Conservation (phyloP, 441 rosid genomes). For the Theobroma grandiflorum region DNA sequence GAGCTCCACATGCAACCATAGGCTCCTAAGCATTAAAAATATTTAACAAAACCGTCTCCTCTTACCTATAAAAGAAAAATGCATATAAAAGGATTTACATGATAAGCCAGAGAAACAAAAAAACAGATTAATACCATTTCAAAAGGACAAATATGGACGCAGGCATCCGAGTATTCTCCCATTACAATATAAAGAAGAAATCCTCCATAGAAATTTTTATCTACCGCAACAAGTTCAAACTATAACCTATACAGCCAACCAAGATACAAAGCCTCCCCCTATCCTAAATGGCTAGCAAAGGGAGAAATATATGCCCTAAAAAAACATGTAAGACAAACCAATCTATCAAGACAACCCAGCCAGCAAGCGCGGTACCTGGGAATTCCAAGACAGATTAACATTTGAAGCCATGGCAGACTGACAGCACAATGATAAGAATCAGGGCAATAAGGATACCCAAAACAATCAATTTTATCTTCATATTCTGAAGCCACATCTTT, state of each 20-base stretch:
- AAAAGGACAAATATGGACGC: background rate
- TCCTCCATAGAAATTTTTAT: conserved; percentile 18
- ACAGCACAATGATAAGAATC: conserved; percentile 76
- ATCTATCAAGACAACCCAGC: conserved; percentile 28
- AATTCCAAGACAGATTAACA: conserved; percentile 49
- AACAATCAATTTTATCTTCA: conserved; percentile 94
- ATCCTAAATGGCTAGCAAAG: conserved; percentile 34
- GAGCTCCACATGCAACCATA: too few species aligned
- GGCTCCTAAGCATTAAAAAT: too few species aligned
- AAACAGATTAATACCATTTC: background rate
- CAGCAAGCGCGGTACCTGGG: conserved; percentile 22
- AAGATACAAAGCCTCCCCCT: conserved; percentile 38
- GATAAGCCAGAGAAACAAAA: background rate
- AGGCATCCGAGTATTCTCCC: conserved; percentile 9
- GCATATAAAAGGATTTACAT: background rate
- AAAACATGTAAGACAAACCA: conserved; percentile 17
- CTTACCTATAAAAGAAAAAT: background rate
- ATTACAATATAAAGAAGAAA: conserved; percentile 34
- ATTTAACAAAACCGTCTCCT: background rate
- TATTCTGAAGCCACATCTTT: conserved; percentile 93
- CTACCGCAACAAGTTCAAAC: conserved; percentile 32
- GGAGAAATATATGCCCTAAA: conserved; percentile 29
- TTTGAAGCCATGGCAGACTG: conserved; percentile 85
- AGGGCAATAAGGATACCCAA: conserved; percentile 71
- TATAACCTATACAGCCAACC: conserved; percentile 48